Conservation (phyloP, 2,329 filamentous ascomycete species). For the Daldinia sp. region DNA sequence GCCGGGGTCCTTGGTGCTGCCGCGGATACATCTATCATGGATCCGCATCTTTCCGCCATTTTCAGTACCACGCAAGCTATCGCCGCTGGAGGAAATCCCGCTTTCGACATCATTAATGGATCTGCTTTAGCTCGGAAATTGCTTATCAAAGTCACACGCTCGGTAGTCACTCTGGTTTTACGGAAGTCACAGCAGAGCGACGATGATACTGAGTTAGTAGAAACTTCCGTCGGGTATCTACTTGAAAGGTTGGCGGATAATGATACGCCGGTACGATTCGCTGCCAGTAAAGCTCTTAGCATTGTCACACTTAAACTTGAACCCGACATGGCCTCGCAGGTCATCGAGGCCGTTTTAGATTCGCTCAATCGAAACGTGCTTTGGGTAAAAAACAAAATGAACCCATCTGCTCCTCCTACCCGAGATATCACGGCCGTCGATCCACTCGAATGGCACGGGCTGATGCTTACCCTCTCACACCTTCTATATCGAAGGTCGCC, state of each 20-base stretch:
- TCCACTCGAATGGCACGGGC: constrained; percentile 87
- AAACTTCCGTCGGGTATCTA: constrained; percentile 83
- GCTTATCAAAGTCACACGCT: constrained; percentile 84
- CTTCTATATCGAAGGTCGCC: constrained; percentile 85
- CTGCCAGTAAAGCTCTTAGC: constrained; percentile 91
- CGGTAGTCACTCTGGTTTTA: constrained; percentile 73
- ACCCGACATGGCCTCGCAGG: constrained; percentile 80
- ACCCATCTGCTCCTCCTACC: constrained; percentile 47
- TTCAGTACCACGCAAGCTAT: constrained; percentile 72
- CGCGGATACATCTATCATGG: constrained; percentile 77
- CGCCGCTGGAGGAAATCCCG: constrained; percentile 57
- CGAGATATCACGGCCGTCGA: constrained; percentile 79
- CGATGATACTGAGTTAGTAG: constrained; percentile 66
- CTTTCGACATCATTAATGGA: constrained; percentile 65
- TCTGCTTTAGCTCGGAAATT: constrained; percentile 84
- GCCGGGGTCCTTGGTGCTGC: constrained; percentile 75
- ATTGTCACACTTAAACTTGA: constrained; percentile 84
- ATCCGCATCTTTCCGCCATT: constrained; percentile 69
- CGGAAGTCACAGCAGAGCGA: constrained; percentile 56
- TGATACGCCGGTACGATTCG: constrained; percentile 88
- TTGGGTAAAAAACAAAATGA: constrained; percentile 54
- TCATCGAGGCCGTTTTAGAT: constrained; percentile 86
- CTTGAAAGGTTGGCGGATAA: constrained; percentile 82
- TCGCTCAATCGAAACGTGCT: constrained; percentile 67
- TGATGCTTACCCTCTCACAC: constrained; percentile 87